Conservation (phyloP, 139 green algal genomes). For the Coelastrella sp. region DNA sequence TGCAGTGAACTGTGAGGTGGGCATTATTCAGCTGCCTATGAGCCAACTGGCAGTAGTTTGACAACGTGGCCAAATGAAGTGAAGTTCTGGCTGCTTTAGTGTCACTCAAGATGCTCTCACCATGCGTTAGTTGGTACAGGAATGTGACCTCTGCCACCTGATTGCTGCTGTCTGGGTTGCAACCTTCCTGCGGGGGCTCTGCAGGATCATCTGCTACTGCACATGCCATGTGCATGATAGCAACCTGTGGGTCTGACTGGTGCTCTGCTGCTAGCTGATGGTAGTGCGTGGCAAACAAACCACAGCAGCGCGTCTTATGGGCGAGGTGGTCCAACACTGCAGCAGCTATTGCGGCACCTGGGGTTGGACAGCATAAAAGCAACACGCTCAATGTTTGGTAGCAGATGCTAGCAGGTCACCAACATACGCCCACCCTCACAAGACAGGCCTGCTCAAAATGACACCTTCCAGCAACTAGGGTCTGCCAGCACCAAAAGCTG, state of each 20-base stretch:
- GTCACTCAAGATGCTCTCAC: conserved; percentile 14
- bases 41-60: too few species aligned
- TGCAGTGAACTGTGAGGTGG: too few species aligned
- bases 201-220: conserved; percentile 58
- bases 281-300: conserved; percentile 99
- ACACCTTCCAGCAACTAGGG: too few species aligned
- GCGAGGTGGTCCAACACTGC: conserved; percentile 92
- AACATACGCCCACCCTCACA: too few species aligned
- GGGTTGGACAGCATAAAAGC: too few species aligned
- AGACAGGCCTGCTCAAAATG: too few species aligned
- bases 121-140: conserved; percentile 86
- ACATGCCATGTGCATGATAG: conserved; percentile 93
- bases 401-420: too few species aligned
- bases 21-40: too few species aligned
- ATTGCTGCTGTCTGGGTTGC: conserved; percentile 4
- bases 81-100: too few species aligned
- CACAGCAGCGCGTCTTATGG: conserved; percentile 73
- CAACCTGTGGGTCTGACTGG: conserved; percentile 49
- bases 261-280: conserved; percentile 76
- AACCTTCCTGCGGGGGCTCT: neutral
- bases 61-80: too few species aligned
- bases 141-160: conserved; percentile 89
- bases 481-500: neutral
- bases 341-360: conserved; percentile 88
- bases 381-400: too few species aligned